Evolutionary conservation across 2,329 filamentous ascomycete genomes (phyloP), one percentile per base, ranked within the genome.

Genomic region (Cordyceps farinosa): DNA sequence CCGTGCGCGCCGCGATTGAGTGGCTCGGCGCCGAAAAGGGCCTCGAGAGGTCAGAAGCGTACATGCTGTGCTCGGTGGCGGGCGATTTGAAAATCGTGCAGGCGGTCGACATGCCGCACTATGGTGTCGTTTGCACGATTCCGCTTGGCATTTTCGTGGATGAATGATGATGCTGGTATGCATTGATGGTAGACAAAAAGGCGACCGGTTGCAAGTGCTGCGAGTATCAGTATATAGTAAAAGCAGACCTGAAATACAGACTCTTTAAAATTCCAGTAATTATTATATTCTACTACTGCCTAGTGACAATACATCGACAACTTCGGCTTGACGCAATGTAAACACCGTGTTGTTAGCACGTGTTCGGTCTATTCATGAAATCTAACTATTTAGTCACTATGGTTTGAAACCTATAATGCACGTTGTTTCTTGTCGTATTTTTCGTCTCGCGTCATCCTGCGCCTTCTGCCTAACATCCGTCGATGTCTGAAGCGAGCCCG

Each of bases 31-130:
- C 70, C 3, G 79, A 78, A 40, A 82, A 80, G 69, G 77, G 77
- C 0, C 67, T 84, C 42, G 75, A 70, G 13, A 73, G 77, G 51
- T 73, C 73, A 7, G 82, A 84, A 66, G 80, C 78, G 2, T 84
- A 84, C 68, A 84, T 85, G 72, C 70, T 84, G 27, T 76, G 77
- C 32, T 82, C 80, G 64, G 77, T 84, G 13, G 79, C 78, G 0
- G 80, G 76, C 0, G 78, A 82, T 67, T 67, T 85, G 66, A 80
- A 79, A 66, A 80, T 84, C 69, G 77, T 76, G 4, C 81, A 84
- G 70, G 78, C 79, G 2, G 81, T 84, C 29, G 82, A 84, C 65
- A 80, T 84, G 77, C 81, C 82, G 10, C 79, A 84, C 66, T 83
- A 78, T 71, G 80, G 77, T 2, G 78, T 84, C 40, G 76, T 80